These are phyloP conservation scores for Fomes fomentarius DNA, from an alignment of 1,284 basidiomycete species.

Conservation along the genomic window DNA sequence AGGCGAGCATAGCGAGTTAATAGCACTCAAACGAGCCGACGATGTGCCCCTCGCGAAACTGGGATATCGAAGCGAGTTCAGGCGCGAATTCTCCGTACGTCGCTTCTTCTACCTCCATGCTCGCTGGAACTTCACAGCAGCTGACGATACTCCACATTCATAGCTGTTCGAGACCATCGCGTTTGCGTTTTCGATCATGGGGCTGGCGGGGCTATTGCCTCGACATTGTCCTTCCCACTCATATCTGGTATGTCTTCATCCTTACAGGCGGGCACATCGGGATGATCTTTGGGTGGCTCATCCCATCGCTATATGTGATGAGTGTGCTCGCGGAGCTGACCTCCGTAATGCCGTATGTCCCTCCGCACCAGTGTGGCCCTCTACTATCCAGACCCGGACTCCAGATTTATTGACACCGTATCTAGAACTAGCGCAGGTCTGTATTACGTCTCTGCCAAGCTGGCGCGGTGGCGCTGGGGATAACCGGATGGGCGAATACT, in stretches of 20 bases:
- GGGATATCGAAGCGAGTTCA: slow-evolving; percentile 79
- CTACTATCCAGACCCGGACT: neutral
- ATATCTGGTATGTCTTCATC: slow-evolving; percentile 47
- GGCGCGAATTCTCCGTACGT: slow-evolving; percentile 73
- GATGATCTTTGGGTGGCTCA: slow-evolving; percentile 79
- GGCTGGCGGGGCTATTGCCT: slow-evolving; percentile 69
- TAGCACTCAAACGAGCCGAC: slow-evolving; percentile 47
- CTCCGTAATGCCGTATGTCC: slow-evolving; percentile 74
- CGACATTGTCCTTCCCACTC: slow-evolving; percentile 66
- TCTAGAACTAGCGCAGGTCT: slow-evolving; percentile 55
- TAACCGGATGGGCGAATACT: slow-evolving; percentile 70
- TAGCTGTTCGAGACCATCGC: slow-evolving; percentile 67
- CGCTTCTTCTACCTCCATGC: neutral
- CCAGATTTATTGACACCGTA: no score
- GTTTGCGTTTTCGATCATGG: no score
- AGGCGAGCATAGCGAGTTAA: no score
- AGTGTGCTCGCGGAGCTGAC: slow-evolving; percentile 73
- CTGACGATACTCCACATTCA: no score
- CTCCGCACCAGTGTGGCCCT: no score
- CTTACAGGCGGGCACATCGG: slow-evolving; percentile 70
- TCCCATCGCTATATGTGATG: slow-evolving; percentile 72
- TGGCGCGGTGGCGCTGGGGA: slow-evolving; percentile 66
- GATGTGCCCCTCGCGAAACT: slow-evolving; percentile 62
- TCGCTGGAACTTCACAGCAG: neutral
- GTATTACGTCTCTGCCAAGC: slow-evolving; percentile 76